Evolutionary conservation across 179 eudicot species (phyloP).

Genomic region (Carnegiea gigantea): DNA sequence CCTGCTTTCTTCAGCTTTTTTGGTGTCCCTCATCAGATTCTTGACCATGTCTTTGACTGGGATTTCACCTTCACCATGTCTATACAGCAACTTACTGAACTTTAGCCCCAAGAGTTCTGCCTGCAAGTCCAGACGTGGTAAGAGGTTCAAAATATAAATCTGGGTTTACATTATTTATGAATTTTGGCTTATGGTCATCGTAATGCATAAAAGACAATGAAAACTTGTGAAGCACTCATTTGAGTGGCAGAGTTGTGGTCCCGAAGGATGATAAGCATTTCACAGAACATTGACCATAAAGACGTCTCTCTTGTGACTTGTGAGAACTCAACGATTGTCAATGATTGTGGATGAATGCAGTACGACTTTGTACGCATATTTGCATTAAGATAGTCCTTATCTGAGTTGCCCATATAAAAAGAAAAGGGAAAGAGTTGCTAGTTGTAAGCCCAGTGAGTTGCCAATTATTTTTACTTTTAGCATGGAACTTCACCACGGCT

Average conservation of each 20-base stretch:
- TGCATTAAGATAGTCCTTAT: neutral
- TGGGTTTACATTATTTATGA: neutral
- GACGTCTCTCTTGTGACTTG: neutral
- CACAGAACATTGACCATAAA: neutral
- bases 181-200: neutral
- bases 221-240: neutral
- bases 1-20: slow-evolving; percentile 39
- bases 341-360: neutral
- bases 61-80: slow-evolving; percentile 28
- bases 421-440: neutral
- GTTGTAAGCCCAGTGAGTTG: neutral
- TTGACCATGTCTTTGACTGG: slow-evolving; percentile 36
- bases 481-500: neutral
- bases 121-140: slow-evolving; percentile 19
- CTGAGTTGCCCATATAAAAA: neutral
- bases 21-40: slow-evolving; percentile 36
- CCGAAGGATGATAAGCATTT: neutral
- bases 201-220: neutral
- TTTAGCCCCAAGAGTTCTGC: slow-evolving; percentile 36
- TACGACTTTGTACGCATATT: neutral
- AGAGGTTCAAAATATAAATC: neutral
- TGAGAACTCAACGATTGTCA: neutral
- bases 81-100: slow-evolving; percentile 31
- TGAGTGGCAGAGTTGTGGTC: neutral
- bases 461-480: neutral